Evolutionary conservation across 768 basidiomycete genomes (phyloP), one percentile per base, ranked within the genome.

Genomic region (Cyclocybe cylindracea): DNA sequence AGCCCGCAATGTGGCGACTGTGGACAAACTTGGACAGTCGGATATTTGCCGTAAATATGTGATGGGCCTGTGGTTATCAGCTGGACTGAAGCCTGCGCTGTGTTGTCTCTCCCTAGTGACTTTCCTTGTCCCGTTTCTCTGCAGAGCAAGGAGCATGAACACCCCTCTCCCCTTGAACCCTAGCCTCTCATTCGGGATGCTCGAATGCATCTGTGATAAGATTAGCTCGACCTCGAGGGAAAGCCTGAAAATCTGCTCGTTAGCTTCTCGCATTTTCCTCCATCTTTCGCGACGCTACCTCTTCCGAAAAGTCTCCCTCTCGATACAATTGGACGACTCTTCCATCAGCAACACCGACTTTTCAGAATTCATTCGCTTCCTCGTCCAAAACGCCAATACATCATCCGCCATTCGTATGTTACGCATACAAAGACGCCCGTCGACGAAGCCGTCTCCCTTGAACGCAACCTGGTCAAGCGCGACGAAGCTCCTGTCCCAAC

Each of bases 221-320:
- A 33, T 57, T 10, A 18, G 44, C 16, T 35, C 33, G 7, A 32
- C 14, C 39, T 41, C 51, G 36, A 34, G 19, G 34, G 35, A 41
- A 8, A 38, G 24, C 36, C 44, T 60, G 31, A 52, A 55, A 42
- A 34, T 14, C 11, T 62, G 56, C 40, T 51, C 58, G 6, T 46
- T 58, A 10, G 45, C 39, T 5, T 60, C 51, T 40, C 44, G 32
- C 19, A 13, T 29, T 5, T 60, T 60, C 39, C 48, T 50, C n/a
- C 19, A n/a, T 29, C 39, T 54, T 13, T 34, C 52, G 13, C 48
- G 55, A 40, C 36, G 35, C n/a, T 36, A 50, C n/a, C 60, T 61
- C 34, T 61, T 59, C 38, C 50, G 53, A 14, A 42, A 47, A 9
- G 41, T 55, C 19, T 41, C 45, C 13, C 31, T 61, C 7, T 14